phyloP scores from a whole-genome alignment of 208 protist genomes.

The Trypanosomatidae sp. region DNA sequence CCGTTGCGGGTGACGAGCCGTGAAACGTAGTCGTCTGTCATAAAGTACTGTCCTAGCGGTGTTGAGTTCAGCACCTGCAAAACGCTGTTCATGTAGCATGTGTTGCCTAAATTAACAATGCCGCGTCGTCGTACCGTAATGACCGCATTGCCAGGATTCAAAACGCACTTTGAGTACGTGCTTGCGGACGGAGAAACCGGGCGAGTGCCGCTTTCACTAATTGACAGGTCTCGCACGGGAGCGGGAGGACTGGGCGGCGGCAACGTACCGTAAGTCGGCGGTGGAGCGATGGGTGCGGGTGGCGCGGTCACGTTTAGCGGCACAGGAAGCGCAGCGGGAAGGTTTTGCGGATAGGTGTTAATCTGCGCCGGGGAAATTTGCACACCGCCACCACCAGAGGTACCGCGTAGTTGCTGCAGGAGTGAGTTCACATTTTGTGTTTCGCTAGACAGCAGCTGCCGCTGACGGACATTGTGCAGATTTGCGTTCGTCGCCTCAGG shows the following conservation, averaged over 20 bases:
- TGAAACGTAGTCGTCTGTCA: constrained; percentile 61
- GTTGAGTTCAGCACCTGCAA: constrained; percentile 85
- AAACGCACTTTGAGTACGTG: constrained; percentile 31
- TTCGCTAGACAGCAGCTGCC: constrained; percentile 30
- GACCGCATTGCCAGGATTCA: constrained; percentile 20
- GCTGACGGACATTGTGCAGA: constrained; percentile 12
- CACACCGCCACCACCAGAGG: constrained; percentile 7
- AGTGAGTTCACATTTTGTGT: constrained; percentile 13
- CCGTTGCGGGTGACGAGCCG: constrained; percentile 35
- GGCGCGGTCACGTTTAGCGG: no score
- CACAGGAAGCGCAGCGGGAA: background rate
- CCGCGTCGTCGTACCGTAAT: constrained; percentile 41
- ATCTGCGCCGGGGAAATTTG: background rate
- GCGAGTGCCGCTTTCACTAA: background rate
- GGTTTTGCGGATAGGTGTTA: background rate
- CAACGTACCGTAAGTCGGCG: no score
- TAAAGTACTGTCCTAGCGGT: constrained; percentile 88
- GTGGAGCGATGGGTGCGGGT: no score
- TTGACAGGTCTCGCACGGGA: no score
- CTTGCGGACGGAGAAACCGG: background rate
- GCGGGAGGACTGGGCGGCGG: no score
- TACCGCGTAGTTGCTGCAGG: constrained; percentile 13
- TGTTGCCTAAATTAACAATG: constrained; percentile 93
- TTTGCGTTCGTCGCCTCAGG: background rate
- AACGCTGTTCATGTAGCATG: constrained; percentile 93